Evolutionary conservation across 257 asterid genomes (phyloP), one percentile per base, ranked within the genome.

Genomic region (Rhazya stricta): DNA sequence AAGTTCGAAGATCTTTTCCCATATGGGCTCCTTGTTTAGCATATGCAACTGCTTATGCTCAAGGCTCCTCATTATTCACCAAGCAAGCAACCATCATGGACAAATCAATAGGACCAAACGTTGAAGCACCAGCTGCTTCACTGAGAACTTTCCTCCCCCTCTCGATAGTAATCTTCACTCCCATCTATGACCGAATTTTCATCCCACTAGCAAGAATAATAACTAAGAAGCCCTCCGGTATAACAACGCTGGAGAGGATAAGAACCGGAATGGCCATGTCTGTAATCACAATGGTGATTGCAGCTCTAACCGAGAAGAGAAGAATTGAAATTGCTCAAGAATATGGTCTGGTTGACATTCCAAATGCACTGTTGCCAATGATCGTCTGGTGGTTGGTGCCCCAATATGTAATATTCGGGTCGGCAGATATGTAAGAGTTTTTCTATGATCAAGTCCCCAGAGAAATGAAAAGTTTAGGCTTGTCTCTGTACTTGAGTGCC

Each of bases 361-460:
- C 92, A 9, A 72, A 78, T 39, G 85, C 78, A 4, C 79, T 81
- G 1, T 81, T 89, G 4, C 95, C 91, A 9, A 84, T 91, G 91
- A 85, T 91, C 32, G 83, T 88, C 60, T 88, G 91, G 88, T 91
- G 96, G 96, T 68, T 91, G 63, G 76, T 88, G 0, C 97, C 92
- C 34, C 96, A 91, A 6, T 83, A 87, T 60, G 10, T 80, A 46
- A 57, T 87, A 25, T 79, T 77, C 5, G 92, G 96, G 57, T 72
- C 88, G 18, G 77, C 92, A 0, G 91, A 91, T 11, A 86, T 89
- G 46, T 94, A 91, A 69, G 91, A 89, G 45, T 85, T 91, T 37
- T 89, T 89, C 88, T 91, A 89, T 45, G 87, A 91, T 72, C 92
- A 87, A 61, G 89, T 88, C 34, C 91, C 96, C 0, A 72, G 36